Percentiles rank a stretch among this genome's conserved stretches.
phyloP scores from a whole-genome alignment of 768 basidiomycete species.

The Mycena polygramma region DNA sequence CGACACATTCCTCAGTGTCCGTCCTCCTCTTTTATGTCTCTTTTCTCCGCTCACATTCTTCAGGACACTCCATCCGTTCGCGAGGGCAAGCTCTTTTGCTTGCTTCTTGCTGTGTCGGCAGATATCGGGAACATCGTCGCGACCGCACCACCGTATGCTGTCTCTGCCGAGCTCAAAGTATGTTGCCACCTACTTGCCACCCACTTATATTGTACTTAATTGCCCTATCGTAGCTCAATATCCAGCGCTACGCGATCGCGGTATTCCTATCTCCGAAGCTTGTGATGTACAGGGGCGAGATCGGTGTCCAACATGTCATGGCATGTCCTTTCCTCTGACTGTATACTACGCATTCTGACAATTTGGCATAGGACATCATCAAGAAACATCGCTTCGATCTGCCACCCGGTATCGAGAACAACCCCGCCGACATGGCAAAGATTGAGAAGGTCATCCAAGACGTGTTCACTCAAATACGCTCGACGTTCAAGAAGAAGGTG shows the following conservation, averaged over 20 bases:
- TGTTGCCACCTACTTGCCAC: neutral
- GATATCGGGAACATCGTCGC: neutral
- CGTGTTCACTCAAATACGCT: constrained; percentile 2
- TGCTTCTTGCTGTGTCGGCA: neutral
- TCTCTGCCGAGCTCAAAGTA: constrained; percentile 1
- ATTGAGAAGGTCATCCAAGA: neutral
- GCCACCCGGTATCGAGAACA: constrained; percentile 23
- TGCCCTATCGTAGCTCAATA: neutral
- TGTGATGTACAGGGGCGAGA: neutral
- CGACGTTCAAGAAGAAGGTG: constrained; percentile 16
- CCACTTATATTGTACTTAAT: neutral
- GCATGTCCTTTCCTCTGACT: neutral
- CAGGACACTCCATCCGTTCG: neutral
- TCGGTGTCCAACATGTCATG: constrained; percentile 1
- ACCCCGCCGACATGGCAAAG: constrained; percentile 8
- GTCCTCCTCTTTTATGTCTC: neutral
- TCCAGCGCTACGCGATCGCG: neutral
- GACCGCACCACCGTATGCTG: neutral
- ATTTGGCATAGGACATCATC: neutral
- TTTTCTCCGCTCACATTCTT: neutral
- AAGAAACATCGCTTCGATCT: constrained; percentile 22
- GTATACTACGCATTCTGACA: neutral
- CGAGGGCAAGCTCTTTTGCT: neutral
- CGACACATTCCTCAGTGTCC: neutral
- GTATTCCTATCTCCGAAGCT: neutral